Base-by-base conservation (phyloP, 2,329 filamentous ascomycete species). In the Phoma herbarum region DNA sequence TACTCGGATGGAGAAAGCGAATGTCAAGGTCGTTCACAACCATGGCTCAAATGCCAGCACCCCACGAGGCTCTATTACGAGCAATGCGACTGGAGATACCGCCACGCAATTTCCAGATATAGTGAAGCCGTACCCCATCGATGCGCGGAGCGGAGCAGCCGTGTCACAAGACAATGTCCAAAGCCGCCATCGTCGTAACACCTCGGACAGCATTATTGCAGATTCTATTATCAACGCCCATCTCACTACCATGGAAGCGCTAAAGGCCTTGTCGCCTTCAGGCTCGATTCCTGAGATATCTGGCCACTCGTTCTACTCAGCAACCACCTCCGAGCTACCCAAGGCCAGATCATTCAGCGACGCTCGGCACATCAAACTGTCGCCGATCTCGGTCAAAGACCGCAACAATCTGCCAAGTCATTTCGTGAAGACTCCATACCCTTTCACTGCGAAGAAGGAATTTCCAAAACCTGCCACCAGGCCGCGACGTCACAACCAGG, bases 181-280 rank as follows among this genome's bases (percentile, higher is more conserved):
- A 8, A 48, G 53, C 4, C 51, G 60, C n/a, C 64, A 65, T 33
- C 62, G 62, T 26, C 59, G 64, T 1, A 70, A 67, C 35, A 74
- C 69, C 8, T 64, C 63, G 2, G 72, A 73, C 25, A 70, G 66
- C 31, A 28, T 69, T 3, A 49, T 69, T 9, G 68, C 71, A 22
- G 70, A 70, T 52, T 72, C 69, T 0, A 71, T 74, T 22, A 62
- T 74, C 11, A 67, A 72, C n/a, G 69, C 68, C 1, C 72, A 75
- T 43, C 63, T 64, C 4, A 65, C 63, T 22, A 73, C 72, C 2
- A 69, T 74, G 68, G 64, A 63, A 18, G 70, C 67, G 0, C 57
- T 75, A 2, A 71, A 74, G 28, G 59, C 67, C 0, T 43, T 71
- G 9, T 64, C 64, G 2, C 65, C 69, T 10, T 57, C 61, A 11